Evolutionary conservation across 139 green algal genomes (phyloP).

Genomic region (Trebouxia sp.): DNA sequence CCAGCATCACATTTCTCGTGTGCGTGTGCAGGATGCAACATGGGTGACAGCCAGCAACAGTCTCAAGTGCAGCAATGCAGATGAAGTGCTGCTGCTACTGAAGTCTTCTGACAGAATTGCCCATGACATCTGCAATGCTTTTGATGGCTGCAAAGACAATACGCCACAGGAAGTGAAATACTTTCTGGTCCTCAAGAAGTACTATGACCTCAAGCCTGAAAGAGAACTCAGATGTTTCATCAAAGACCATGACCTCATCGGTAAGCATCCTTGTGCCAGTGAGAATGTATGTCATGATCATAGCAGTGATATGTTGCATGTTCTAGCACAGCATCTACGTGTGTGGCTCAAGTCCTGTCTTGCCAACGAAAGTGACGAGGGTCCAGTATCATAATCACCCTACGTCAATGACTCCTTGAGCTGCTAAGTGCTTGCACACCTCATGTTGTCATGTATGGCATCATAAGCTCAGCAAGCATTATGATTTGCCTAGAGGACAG

Average conservation of each 20-base stretch:
- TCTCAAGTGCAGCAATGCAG: constrained; percentile 62
- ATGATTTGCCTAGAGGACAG: too few species aligned
- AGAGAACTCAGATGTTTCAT: constrained; percentile 96
- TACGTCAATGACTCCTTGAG: too few species aligned
- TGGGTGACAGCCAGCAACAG: constrained; percentile 75
- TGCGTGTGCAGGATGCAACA: constrained; percentile 64
- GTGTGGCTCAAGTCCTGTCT: not conserved
- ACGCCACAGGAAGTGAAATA: constrained; percentile 25
- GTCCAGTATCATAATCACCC: too few species aligned
- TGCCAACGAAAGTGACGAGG: too few species aligned
- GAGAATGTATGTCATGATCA: not conserved
- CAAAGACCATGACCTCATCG: constrained; percentile 39
- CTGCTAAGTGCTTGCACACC: too few species aligned
- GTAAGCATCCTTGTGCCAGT: not conserved
- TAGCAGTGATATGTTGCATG: not conserved
- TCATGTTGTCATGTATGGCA: too few species aligned
- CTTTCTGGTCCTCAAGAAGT: constrained; percentile 78
- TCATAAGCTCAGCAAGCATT: too few species aligned
- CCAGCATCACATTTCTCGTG: not conserved
- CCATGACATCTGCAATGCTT: constrained; percentile 76
- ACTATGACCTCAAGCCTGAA: constrained; percentile 74
- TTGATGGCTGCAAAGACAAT: not conserved
- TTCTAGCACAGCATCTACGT: not conserved
- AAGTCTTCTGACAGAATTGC: constrained; percentile 86
- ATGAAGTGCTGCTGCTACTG: constrained; percentile 87